Evolutionary conservation across 2,329 filamentous ascomycete species (phyloP), one percentile per base, ranked within the genome.

Genomic region (Stachybotrys elegans): DNA sequence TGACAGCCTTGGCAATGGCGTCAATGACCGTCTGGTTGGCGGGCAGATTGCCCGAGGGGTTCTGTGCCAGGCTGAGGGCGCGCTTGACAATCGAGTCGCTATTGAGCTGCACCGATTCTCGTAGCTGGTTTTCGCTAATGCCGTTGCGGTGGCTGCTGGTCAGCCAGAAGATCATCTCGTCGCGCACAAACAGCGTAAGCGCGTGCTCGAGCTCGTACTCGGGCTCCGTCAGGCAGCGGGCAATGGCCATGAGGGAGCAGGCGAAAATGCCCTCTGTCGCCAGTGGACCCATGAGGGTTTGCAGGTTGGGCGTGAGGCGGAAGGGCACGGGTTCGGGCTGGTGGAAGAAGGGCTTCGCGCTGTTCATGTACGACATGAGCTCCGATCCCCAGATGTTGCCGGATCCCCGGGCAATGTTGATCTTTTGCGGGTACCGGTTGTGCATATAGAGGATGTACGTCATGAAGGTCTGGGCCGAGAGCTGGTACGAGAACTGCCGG

Each of bases 361-460:
- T 76, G 45, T 88, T 87, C 82, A 98, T 91, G 52, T 84, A 86
- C 1, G 93, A 89, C 67, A 97, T 88, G 42, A 97, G 75, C 65
- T 99, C 93, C 7, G 89, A 89, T 39, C 90, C 91, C 94, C 94
- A 98, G 54, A 98, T 87, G 58, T 94, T 93, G 51, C 94, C 94
- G 6, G 86, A 90, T 22, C 80, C 79, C 20, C 90, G 84, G 11
- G 89, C 86, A 58, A 98, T 94, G 67, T 87, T 86, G 65, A 97
- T 85, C 75, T 98, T 98, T 66, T 91, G 89, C 6, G 93, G 94
- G 65, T 93, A 95, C 22, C 93, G 87, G 63, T 89, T 89, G 62
- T 92, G 89, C 83, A 98, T 97, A 70, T 92, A 92, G 71, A 99
- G 85, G 47, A 96, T 86, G 62, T 97, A 98, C 4, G 93, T 97